These are phyloP conservation scores for Solanum tacnaense DNA, from an alignment of 257 asterid species.

Conservation along the genomic window DNA sequence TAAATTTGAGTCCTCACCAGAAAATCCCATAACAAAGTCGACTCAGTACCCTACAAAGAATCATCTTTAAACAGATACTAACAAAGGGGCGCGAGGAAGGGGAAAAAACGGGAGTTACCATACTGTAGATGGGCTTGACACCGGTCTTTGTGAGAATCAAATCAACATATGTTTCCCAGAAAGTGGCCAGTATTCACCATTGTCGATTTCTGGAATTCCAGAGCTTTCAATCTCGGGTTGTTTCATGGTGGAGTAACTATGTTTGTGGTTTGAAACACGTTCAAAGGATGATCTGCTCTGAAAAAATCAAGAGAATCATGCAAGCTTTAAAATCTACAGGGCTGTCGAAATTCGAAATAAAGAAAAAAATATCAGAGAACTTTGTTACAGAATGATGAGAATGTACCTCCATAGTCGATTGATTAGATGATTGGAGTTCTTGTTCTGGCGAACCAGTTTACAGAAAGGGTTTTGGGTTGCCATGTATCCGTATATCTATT, in stretches of 20 bases:
- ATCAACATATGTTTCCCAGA: constrained; percentile 19
- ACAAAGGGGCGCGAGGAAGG: neutral
- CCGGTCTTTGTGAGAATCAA: constrained; percentile 5
- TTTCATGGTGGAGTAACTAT: neutral
- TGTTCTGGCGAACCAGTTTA: neutral
- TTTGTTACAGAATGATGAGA: neutral
- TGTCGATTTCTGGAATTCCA: neutral
- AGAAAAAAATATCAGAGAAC: neutral
- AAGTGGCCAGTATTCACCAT: constrained; percentile 10
- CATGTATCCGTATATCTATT: too few species aligned
- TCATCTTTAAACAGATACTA: neutral
- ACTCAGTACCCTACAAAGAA: neutral
- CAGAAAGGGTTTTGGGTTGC: neutral
- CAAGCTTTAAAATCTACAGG: neutral
- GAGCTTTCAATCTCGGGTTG: neutral
- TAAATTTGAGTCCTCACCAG: neutral
- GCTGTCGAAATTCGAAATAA: neutral
- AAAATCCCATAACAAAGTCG: neutral
- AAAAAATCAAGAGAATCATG: neutral
- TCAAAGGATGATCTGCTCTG: neutral
- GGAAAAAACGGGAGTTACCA: constrained; percentile 11
- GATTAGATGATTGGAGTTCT: neutral
- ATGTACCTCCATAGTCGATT: neutral
- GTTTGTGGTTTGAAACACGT: neutral
- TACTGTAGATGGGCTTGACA: neutral